Conservation (phyloP, 176 grass and related monocot genomes). For the Carex pumila region DNA sequence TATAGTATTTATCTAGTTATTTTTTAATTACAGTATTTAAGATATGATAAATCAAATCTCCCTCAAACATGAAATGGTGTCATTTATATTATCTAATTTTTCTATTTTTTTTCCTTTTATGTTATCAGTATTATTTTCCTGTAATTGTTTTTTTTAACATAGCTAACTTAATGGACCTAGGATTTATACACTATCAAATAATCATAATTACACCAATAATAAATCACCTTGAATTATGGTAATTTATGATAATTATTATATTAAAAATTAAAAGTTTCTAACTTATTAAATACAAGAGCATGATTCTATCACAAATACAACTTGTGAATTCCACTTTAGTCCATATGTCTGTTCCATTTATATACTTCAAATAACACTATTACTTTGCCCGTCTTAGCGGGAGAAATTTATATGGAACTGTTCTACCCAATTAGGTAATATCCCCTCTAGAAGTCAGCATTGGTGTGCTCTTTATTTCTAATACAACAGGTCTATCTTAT, state of each 20-base stretch:
- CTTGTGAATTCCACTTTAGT: neutral
- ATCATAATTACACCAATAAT: neutral
- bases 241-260: neutral
- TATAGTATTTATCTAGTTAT: too few relatives aligned
- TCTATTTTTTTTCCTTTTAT: too few relatives aligned
- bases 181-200: neutral
- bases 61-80: too few relatives aligned
- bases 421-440: neutral
- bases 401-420: neutral
- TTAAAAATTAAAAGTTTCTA: neutral
- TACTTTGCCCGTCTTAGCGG: neutral
- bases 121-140: too few relatives aligned
- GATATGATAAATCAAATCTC: too few relatives aligned
- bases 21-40: too few relatives aligned
- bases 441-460: neutral
- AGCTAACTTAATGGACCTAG: too few relatives aligned
- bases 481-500: neutral
- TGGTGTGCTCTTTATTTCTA: neutral
- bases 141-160: too few relatives aligned
- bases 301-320: too few relatives aligned
- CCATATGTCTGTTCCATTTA: neutral
- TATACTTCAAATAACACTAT: neutral
- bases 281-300: neutral
- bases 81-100: too few relatives aligned
- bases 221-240: neutral